Conservation (phyloP, 2,329 filamentous ascomycete genomes). For the Sporothrix pallida region DNA sequence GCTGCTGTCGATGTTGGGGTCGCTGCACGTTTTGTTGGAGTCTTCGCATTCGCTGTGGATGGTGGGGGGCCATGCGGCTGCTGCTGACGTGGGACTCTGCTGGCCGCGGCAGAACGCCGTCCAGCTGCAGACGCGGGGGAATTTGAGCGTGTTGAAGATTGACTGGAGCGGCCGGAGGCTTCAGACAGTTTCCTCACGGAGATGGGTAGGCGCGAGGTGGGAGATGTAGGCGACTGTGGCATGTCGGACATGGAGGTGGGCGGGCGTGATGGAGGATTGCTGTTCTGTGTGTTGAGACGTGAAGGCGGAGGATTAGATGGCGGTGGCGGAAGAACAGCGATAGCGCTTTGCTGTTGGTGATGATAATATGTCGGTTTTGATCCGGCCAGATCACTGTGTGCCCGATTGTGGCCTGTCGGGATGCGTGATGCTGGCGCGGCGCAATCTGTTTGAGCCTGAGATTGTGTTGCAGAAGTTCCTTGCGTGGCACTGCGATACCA, state of each 20-base stretch:
- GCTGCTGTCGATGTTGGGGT: conserved; percentile 39
- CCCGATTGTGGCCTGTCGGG: conserved; percentile 51
- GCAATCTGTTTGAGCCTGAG: neutral
- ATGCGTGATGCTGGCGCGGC: conserved; percentile 13
- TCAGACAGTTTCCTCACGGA: conserved; percentile 50
- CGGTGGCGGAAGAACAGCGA: conserved; percentile 6
- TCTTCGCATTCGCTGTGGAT: conserved; percentile 49
- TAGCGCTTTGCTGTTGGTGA: conserved; percentile 6
- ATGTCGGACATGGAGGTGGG: conserved; percentile 22
- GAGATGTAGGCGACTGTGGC: conserved; percentile 41
- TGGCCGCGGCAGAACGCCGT: conserved; percentile 32
- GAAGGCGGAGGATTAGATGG: conserved; percentile 26
- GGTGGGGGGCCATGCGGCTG: conserved; percentile 46
- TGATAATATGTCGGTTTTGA: conserved; percentile 25
- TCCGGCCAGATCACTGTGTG: conserved; percentile 65
- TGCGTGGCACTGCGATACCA: conserved; percentile 59
- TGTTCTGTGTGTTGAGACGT: conserved; percentile 23
- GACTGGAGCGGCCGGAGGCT: conserved; percentile 55
- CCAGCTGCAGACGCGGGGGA: conserved; percentile 59
- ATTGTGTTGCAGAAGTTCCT: neutral
- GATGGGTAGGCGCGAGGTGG: conserved; percentile 48
- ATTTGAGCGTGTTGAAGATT: conserved; percentile 60
- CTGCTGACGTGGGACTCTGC: conserved; percentile 47
- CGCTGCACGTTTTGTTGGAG: conserved; percentile 46
- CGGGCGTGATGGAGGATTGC: neutral